phyloP scores from a whole-genome alignment of 106 monocot genomes.

The Triglochin maritima region DNA sequence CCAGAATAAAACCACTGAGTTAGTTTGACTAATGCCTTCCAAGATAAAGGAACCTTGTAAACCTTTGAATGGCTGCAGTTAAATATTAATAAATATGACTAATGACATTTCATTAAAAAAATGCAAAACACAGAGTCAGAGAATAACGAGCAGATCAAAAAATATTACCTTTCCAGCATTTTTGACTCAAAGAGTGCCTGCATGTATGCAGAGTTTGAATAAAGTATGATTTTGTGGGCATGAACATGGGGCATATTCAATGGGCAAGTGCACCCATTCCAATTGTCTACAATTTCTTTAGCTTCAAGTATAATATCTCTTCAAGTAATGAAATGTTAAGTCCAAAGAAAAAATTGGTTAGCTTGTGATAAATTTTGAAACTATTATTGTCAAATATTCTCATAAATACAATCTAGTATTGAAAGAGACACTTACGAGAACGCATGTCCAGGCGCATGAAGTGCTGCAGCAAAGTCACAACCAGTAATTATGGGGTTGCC shows the following conservation, averaged over 20 bases:
- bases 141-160: neutral
- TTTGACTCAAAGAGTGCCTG: slow-evolving; percentile 66
- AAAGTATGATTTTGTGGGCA: slow-evolving; percentile 69
- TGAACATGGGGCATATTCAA: slow-evolving; percentile 46
- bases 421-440: slow-evolving; percentile 48
- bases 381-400: too few species aligned
- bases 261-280: slow-evolving; percentile 40
- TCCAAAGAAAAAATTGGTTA: neutral
- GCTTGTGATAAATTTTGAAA: too few species aligned
- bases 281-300: slow-evolving; percentile 15
- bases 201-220: slow-evolving; percentile 41
- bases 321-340: slow-evolving; percentile 5
- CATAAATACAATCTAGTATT: neutral
- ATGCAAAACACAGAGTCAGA: neutral
- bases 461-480: slow-evolving; percentile 42
- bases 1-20: slow-evolving; percentile 61
- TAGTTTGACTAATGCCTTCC: slow-evolving; percentile 52
- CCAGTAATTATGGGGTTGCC: slow-evolving; percentile 27
- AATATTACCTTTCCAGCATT: slow-evolving; percentile 77
- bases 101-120: neutral
- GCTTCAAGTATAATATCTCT: slow-evolving; percentile 80
- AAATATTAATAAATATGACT: neutral
- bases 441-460: slow-evolving; percentile 24
- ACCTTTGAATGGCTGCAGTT: slow-evolving; percentile 16
- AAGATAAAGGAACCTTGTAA: slow-evolving; percentile 56